A percentile compares a stretch with the other conserved stretches of the same genome.
phyloP scores from a whole-genome alignment of 768 basidiomycete species.

The Calocybe indica region DNA sequence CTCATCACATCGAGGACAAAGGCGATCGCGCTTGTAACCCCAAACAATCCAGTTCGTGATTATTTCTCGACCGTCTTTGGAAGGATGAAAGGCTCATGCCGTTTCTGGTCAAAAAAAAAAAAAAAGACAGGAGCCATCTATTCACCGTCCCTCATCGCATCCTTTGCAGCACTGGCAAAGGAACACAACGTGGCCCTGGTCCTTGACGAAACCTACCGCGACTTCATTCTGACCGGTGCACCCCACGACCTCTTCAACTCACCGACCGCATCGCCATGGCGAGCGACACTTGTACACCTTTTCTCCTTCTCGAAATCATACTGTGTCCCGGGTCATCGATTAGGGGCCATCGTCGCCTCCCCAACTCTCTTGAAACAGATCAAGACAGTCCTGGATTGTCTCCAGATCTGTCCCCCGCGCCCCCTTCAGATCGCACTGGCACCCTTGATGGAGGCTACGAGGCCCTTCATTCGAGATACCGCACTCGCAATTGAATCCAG shows the following conservation, averaged over 20 bases:
- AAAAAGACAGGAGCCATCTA: constrained; percentile 67
- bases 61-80: neutral
- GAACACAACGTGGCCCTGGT: constrained; percentile 56
- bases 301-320: constrained; percentile 83
- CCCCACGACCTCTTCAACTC: constrained; percentile 54
- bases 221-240: constrained; percentile 47
- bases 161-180: constrained; percentile 56
- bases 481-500: constrained; percentile 45
- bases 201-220: constrained; percentile 87
- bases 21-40: constrained; percentile 71
- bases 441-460: constrained; percentile 45
- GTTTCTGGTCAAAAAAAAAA: neutral
- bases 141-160: constrained; percentile 43
- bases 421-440: constrained; percentile 65
- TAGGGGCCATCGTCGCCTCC: constrained; percentile 66
- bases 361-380: constrained; percentile 42
- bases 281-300: constrained; percentile 56
- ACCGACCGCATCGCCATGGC: constrained; percentile 40
- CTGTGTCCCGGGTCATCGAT: constrained; percentile 75
- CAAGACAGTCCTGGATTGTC: constrained; percentile 61
- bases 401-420: constrained; percentile 77
- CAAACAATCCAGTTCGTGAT: constrained; percentile 62
- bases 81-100: neutral
- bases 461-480: constrained; percentile 44
- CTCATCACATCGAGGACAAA: constrained; percentile 54